Percentiles rank a stretch among this genome's conserved stretches.
Evolutionary conservation across 306 rosid species (phyloP).

Genomic region (Ziziphus jujuba): DNA sequence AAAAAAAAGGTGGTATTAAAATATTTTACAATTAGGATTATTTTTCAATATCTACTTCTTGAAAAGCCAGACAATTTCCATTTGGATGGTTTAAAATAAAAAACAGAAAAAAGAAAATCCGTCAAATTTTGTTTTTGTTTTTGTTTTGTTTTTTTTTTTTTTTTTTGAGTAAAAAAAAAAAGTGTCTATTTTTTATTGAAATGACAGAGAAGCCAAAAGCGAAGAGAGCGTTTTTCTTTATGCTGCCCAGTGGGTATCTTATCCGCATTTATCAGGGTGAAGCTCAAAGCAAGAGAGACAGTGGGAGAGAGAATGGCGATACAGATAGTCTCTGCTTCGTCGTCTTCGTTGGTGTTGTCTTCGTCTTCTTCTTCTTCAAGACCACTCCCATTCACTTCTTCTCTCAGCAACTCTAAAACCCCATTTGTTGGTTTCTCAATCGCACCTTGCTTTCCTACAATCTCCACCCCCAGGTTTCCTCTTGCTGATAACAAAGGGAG

Average conservation of each 20-base stretch:
- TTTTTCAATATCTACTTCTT: too few relatives aligned
- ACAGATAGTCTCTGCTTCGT: constrained; percentile 32
- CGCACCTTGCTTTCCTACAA: constrained; percentile 35
- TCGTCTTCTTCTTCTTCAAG: constrained; percentile 27
- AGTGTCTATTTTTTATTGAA: too few relatives aligned
- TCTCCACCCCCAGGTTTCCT: constrained; percentile 26
- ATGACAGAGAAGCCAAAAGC: too few relatives aligned
- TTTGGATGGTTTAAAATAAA: too few relatives aligned
- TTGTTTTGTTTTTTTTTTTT: too few relatives aligned
- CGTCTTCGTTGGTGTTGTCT: constrained; percentile 40
- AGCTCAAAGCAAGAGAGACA: not conserved
- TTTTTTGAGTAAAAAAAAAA: too few relatives aligned
- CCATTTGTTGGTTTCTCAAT: constrained; percentile 38
- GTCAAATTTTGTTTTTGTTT: too few relatives aligned
- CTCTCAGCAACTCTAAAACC: constrained; percentile 27
- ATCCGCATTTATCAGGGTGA: constrained; percentile 13
- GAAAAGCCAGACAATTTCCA: too few relatives aligned
- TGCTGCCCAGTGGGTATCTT: not conserved
- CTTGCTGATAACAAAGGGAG: constrained; percentile 13
- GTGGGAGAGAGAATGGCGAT: constrained; percentile 26
- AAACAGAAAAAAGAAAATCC: too few relatives aligned
- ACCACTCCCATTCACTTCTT: constrained; percentile 14
- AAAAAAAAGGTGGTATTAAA: too few relatives aligned
- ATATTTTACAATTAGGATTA: too few relatives aligned
- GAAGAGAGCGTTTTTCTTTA: too few relatives aligned